phyloP scores from a whole-genome alignment of 2,329 filamentous ascomycete species.

The Alternaria ethzedia region DNA sequence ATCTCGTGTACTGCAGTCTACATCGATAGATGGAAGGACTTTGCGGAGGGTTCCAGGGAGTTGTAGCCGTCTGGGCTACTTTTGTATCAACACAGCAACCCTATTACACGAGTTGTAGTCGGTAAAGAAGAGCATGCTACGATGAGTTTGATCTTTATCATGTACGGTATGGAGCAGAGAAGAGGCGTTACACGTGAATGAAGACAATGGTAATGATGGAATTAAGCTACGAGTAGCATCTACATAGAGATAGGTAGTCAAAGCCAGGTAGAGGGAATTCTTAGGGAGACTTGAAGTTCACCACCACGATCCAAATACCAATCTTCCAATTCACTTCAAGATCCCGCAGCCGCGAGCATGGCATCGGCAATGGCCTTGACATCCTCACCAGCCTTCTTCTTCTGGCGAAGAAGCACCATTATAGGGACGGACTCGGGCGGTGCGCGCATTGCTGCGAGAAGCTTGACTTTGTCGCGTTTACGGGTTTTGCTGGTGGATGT shows the following conservation, averaged over 20 bases:
- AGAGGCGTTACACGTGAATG: background rate
- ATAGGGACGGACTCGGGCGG: slow-evolving; percentile 17
- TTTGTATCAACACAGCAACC: background rate
- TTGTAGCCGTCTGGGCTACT: background rate
- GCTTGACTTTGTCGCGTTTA: slow-evolving; percentile 15
- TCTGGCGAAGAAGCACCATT: slow-evolving; percentile 24
- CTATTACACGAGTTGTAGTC: background rate
- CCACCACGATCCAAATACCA: slow-evolving; percentile 6
- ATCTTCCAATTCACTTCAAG: slow-evolving; percentile 6
- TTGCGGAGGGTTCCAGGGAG: background rate
- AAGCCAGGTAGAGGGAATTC: background rate
- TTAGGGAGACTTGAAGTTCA: slow-evolving; percentile 4
- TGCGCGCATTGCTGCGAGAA: slow-evolving; percentile 4
- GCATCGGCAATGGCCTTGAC: slow-evolving; percentile 24
- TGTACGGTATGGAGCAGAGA: background rate
- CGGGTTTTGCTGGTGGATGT: background rate
- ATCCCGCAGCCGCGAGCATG: slow-evolving; percentile 11
- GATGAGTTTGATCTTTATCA: background rate
- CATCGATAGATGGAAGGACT: background rate
- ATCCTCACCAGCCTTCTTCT: slow-evolving; percentile 32
- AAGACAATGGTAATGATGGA: background rate
- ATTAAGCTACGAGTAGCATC: background rate
- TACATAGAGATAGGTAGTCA: background rate
- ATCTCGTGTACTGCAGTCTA: background rate
- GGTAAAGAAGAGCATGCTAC: background rate